Percentiles rank a stretch among this genome's conserved stretches.
phyloP scores from a whole-genome alignment of 495 filamentous ascomycete species.

The Aspergillus campestris region DNA sequence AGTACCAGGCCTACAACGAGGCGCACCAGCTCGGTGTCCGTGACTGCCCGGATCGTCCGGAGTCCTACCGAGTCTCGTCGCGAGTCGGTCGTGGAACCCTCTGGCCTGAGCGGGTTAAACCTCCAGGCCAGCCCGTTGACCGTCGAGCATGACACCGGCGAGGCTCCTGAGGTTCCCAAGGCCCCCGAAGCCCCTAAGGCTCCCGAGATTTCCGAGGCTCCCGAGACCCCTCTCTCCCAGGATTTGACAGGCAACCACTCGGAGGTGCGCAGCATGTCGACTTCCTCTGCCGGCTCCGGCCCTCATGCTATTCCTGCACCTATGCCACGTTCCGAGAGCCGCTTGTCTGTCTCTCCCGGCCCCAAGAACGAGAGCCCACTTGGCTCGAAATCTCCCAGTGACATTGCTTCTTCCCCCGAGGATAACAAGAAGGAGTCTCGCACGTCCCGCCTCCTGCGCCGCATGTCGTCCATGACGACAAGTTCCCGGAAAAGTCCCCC shows the following conservation, averaged over 20 bases:
- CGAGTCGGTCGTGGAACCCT: constrained; percentile 29
- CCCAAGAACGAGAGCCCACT: constrained; percentile 27
- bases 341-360: constrained; percentile 31
- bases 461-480: constrained; percentile 63
- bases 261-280: constrained; percentile 29
- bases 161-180: constrained; percentile 3
- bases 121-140: constrained; percentile 64
- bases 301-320: constrained; percentile 11
- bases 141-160: constrained; percentile 56
- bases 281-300: constrained; percentile 25
- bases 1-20: constrained; percentile 14
- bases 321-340: constrained; percentile 27
- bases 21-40: constrained; percentile 58
- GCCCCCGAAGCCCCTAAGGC: too few species aligned
- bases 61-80: constrained; percentile 34
- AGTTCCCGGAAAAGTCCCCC: constrained; percentile 53
- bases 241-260: constrained; percentile 10
- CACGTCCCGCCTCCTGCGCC: constrained; percentile 67
- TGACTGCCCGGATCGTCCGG: constrained; percentile 69
- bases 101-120: constrained; percentile 44
- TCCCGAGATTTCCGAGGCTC: constrained; percentile 2
- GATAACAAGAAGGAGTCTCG: constrained; percentile 57
- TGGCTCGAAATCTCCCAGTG: constrained; percentile 33
- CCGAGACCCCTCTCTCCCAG: constrained; percentile 17
- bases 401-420: constrained; percentile 33